phyloP scores from a whole-genome alignment of 257 asterid genomes.

The Handroanthus guayacan region DNA sequence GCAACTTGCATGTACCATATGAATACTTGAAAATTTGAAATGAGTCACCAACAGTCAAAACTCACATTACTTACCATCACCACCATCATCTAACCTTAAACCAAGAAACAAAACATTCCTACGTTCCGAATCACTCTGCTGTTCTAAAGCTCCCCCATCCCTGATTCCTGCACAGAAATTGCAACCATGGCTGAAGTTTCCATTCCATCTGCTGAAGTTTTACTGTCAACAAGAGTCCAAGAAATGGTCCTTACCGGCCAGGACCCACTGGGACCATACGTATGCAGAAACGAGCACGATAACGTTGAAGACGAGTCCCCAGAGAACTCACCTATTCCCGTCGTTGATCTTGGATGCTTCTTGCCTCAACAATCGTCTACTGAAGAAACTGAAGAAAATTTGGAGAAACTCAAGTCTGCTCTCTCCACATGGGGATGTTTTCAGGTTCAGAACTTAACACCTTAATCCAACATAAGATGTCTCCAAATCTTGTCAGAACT shows the following conservation, averaged over 20 bases:
- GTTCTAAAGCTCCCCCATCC: slow-evolving; percentile 5
- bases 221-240: slow-evolving; percentile 62
- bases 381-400: slow-evolving; percentile 31
- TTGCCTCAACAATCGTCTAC: slow-evolving; percentile 21
- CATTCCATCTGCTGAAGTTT: slow-evolving; percentile 40
- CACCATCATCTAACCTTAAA: not conserved
- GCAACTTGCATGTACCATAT: not conserved
- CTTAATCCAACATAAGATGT: too few species aligned
- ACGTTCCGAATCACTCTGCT: not conserved
- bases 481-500: not conserved
- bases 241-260: slow-evolving; percentile 59
- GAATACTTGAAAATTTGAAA: not conserved
- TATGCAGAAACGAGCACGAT: slow-evolving; percentile 42
- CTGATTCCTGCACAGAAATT: not conserved
- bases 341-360: slow-evolving; percentile 44
- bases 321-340: slow-evolving; percentile 42
- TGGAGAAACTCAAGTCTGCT: slow-evolving; percentile 51
- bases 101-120: not conserved
- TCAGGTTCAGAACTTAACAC: slow-evolving; percentile 45
- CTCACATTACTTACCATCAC: too few species aligned
- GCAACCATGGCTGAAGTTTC: slow-evolving; percentile 42
- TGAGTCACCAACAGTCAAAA: too few species aligned
- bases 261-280: slow-evolving; percentile 56
- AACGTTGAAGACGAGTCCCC: slow-evolving; percentile 18
- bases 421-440: slow-evolving; percentile 71